A percentile compares a stretch with the other conserved stretches of the same genome.
phyloP scores from a whole-genome alignment of 108 stramenopile species.

The Seminavis robusta region DNA sequence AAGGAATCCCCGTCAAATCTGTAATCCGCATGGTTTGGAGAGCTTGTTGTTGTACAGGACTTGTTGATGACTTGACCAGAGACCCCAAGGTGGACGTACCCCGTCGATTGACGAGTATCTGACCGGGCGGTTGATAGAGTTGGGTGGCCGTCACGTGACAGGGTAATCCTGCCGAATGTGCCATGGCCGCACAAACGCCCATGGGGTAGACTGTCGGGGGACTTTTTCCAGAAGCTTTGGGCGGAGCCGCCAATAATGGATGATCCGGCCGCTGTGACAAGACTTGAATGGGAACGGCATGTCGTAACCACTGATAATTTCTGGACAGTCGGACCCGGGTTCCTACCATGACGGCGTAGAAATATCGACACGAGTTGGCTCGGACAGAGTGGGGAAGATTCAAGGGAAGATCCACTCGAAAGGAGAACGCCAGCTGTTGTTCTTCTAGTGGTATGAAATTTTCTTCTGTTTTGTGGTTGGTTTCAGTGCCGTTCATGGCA shows the following conservation, averaged over 20 bases:
- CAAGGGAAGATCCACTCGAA: constrained; percentile 44
- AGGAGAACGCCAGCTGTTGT: constrained; percentile 39
- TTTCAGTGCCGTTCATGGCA: no score
- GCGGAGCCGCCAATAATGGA: background rate
- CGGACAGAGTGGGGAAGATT: constrained; percentile 36
- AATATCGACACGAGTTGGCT: constrained; percentile 46
- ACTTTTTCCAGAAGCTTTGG: background rate
- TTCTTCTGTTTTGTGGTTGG: background rate
- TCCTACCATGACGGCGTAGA: constrained; percentile 28
- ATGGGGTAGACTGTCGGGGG: background rate
- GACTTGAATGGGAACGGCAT: background rate
- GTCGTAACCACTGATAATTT: background rate
- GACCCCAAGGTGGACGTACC: background rate
- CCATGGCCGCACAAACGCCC: constrained; percentile 14
- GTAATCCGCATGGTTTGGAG: constrained; percentile 39
- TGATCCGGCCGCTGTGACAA: background rate
- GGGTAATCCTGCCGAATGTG: constrained; percentile 46
- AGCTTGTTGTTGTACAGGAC: no score
- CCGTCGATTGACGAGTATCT: constrained; percentile 30
- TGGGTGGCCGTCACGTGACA: constrained; percentile 42
- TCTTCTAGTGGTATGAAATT: constrained; percentile 2
- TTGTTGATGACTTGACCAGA: constrained; percentile 1
- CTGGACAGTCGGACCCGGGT: background rate
- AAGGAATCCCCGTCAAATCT: constrained; percentile 23
- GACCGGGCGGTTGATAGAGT: constrained; percentile 32